Percentiles rank a stretch among this genome's conserved stretches.
These are phyloP conservation scores for Capillidium rhysosporum DNA, from an alignment of 371 early-diverging fungal genomes.

Conservation along the genomic window DNA sequence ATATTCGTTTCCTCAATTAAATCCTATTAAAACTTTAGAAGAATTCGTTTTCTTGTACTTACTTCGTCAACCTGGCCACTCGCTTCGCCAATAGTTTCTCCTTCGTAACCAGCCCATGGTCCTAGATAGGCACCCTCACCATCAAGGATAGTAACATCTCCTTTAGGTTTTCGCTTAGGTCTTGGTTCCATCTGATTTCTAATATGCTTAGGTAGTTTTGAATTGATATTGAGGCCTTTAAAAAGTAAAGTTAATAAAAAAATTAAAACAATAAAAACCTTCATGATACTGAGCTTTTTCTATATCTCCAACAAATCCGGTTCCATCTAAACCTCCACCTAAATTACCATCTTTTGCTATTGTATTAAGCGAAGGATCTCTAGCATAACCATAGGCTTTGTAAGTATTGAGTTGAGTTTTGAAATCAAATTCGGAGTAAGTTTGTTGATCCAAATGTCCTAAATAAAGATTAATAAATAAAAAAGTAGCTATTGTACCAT, in stretches of 20 bases:
- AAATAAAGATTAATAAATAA: background rate
- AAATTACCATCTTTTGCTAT: conserved; percentile 23
- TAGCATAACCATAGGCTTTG: conserved; percentile 61
- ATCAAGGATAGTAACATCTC: conserved; percentile 50
- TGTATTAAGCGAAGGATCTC: conserved; percentile 43
- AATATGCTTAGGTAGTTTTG: conserved; percentile 23
- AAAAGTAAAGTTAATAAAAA: background rate
- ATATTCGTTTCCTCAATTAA: conserved; percentile 9
- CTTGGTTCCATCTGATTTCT: conserved; percentile 22
- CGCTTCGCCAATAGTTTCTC: conserved; percentile 38
- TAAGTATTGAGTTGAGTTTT: conserved; percentile 61
- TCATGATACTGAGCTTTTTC: conserved; percentile 21
- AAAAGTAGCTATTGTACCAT: background rate
- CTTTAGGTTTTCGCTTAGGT: conserved; percentile 52
- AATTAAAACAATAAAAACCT: conserved; percentile 2
- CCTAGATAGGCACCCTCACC: conserved; percentile 71
- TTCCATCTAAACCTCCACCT: conserved; percentile 29
- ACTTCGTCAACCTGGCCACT: conserved; percentile 36
- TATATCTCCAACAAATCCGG: conserved; percentile 48
- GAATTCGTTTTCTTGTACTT: background rate
- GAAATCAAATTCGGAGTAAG: conserved; percentile 53
- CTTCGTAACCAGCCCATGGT: conserved; percentile 90
- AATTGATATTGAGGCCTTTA: background rate
- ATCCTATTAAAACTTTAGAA: background rate
- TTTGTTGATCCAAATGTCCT: conserved; percentile 66